Percentiles rank a stretch among this genome's conserved stretches.
Evolutionary conservation across 2,329 filamentous ascomycete species (phyloP).

Genomic region (Elsinoe arachidis): DNA sequence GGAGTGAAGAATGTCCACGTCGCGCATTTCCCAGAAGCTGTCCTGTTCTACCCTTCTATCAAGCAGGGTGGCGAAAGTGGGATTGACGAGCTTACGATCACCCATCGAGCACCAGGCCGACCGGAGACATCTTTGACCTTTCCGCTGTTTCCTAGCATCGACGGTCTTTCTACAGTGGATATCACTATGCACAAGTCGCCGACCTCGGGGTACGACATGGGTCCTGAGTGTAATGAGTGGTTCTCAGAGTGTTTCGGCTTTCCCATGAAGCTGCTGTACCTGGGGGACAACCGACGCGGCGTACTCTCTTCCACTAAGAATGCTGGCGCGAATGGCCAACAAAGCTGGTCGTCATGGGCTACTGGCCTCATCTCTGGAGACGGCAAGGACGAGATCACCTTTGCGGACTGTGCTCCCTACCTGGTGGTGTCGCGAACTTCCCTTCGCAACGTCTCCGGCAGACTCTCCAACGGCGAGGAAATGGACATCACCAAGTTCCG

Average conservation of each 20-base stretch:
- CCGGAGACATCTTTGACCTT: slow-evolving; percentile 26
- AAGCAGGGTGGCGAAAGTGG: slow-evolving; percentile 22
- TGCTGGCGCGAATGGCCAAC: background rate
- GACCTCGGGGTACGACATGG: slow-evolving; percentile 37
- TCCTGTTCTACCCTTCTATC: slow-evolving; percentile 34
- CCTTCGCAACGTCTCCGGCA: slow-evolving; percentile 52
- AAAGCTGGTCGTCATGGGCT: slow-evolving; percentile 27
- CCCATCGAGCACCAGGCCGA: slow-evolving; percentile 30
- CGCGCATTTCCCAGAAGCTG: slow-evolving; percentile 32
- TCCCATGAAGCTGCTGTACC: slow-evolving; percentile 34
- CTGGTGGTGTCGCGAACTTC: slow-evolving; percentile 64
- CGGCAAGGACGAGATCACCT: slow-evolving; percentile 45
- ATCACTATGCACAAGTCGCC: slow-evolving; percentile 38
- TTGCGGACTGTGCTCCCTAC: slow-evolving; percentile 67
- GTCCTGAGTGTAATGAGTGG: slow-evolving; percentile 33
- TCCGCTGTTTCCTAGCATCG: slow-evolving; percentile 32
- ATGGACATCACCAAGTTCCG: slow-evolving; percentile 41
- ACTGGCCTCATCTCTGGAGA: slow-evolving; percentile 3
- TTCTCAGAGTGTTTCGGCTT: slow-evolving; percentile 38
- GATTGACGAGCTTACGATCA: slow-evolving; percentile 31
- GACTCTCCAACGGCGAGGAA: slow-evolving; percentile 27
- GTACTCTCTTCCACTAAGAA: slow-evolving; percentile 31
- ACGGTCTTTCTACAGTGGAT: slow-evolving; percentile 29
- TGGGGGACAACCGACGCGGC: slow-evolving; percentile 34
- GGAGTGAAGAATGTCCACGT: slow-evolving; percentile 37